A percentile compares a stretch with the other conserved stretches of the same genome.
Evolutionary conservation across 306 rosid genomes (phyloP).

Genomic region (Inga laurina): DNA sequence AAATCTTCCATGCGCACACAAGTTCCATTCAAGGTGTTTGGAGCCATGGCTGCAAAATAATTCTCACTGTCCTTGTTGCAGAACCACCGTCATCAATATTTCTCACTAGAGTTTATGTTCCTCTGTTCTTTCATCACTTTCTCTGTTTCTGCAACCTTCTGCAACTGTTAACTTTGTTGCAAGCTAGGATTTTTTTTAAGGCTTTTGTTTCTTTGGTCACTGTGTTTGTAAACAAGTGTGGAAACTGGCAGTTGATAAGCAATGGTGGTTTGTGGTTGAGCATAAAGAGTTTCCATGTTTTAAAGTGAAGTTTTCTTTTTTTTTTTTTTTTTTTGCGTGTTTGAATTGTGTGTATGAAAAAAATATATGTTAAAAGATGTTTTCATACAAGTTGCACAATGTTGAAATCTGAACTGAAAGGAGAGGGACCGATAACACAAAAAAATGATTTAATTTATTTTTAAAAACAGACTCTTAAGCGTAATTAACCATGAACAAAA

Average conservation of each 20-base stretch:
- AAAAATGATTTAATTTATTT: neutral
- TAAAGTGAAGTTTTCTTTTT: neutral
- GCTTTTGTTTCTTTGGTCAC: neutral
- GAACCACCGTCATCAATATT: slow-evolving; percentile 27
- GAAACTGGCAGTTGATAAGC: neutral
- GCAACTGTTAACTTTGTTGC: neutral
- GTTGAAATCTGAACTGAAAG: neutral
- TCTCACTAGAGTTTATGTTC: neutral
- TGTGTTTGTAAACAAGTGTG: neutral
- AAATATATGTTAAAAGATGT: neutral
- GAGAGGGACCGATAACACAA: neutral
- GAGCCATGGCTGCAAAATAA: slow-evolving; percentile 62
- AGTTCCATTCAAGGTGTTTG: slow-evolving; percentile 58
- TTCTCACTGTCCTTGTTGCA: slow-evolving; percentile 68
- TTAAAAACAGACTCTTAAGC: neutral
- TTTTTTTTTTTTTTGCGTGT: no score
- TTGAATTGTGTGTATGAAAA: no score
- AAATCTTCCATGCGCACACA: slow-evolving; percentile 64
- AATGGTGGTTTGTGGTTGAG: neutral
- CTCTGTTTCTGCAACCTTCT: neutral
- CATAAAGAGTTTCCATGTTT: neutral
- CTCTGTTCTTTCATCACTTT: neutral
- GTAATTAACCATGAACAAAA: neutral
- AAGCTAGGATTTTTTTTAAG: neutral
- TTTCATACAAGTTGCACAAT: neutral